These are phyloP conservation scores for Astragalus membranaceus DNA, from an alignment of 306 rosid genomes.

Conservation along the genomic window DNA sequence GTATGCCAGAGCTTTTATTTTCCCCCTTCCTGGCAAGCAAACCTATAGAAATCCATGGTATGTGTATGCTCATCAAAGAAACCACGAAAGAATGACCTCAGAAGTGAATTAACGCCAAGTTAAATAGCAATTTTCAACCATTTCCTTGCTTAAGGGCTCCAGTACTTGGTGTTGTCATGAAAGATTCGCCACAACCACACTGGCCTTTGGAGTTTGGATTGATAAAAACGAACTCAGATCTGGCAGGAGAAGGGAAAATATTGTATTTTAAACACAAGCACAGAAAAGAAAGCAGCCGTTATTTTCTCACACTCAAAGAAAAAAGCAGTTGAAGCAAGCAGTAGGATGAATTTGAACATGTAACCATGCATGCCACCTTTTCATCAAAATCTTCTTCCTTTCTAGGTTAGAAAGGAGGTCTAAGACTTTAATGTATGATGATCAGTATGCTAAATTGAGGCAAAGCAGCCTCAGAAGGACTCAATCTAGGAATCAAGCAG, in stretches of 20 bases:
- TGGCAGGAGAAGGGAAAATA: conserved; percentile 16
- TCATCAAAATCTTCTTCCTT: neutral
- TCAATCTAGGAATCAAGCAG: neutral
- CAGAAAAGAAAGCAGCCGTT: neutral
- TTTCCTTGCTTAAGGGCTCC: conserved; percentile 42
- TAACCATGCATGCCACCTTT: neutral
- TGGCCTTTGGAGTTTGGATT: conserved; percentile 97
- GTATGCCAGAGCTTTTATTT: conserved; percentile 4
- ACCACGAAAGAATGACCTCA: conserved; percentile 13
- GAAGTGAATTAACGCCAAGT: neutral
- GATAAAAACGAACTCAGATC: conserved; percentile 85
- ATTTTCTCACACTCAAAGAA: neutral
- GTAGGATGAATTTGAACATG: neutral
- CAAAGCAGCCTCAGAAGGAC: neutral
- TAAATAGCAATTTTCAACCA: conserved; percentile 22
- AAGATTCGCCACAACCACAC: conserved; percentile 96
- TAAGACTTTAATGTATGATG: neutral
- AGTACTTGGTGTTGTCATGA: conserved; percentile 55
- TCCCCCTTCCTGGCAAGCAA: conserved; percentile 8
- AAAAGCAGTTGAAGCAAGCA: neutral
- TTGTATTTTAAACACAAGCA: neutral
- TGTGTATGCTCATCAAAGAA: neutral
- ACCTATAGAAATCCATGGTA: conserved; percentile 14
- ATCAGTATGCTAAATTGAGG: neutral
- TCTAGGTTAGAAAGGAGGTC: neutral